Evolutionary conservation across 2,329 filamentous ascomycete species (phyloP), one percentile per base, ranked within the genome.

Genomic region (Emericellopsis cladophorae): DNA sequence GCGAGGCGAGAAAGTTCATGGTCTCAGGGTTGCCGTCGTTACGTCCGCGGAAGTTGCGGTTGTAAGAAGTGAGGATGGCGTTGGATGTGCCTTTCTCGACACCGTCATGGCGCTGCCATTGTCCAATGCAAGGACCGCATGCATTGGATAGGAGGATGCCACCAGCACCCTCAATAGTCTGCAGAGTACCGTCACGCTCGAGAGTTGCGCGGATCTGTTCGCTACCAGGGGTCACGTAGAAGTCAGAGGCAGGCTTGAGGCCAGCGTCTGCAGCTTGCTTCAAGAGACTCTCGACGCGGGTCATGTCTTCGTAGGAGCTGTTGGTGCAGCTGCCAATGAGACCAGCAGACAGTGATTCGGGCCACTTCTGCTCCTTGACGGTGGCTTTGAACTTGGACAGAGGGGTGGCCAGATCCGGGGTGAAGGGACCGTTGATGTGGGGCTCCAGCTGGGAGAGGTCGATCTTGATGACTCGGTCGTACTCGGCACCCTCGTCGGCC

Each of bases 301-400:
- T 93, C 92, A 98, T 98, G 59, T 98, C 92, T 64, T 95, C 84
- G 61, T 96, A 98, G 2, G 92, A 96, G 60, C 86, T 94, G 73
- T 98, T 98, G 39, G 92, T 98, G 71, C 92, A 98, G 66, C 88
- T 95, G 45, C 92, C 92, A 56, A 98, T 98, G 41, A 98, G 74
- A 40, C 89, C 89, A 22, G 92, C 90, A 11, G 88, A 92, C 46
- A 98, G 82, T 47, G 81, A 87, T 56, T 85, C 76, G 2, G 92
- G 92, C 92, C 92, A 98, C 39, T 83, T 68, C 61, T 95, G 87
- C 51, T 82, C 73, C 61, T 83, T 73, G 18, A 95, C 86, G 2
- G 83, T 80, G 44, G 85, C 74, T 56, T 88, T 87, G 68, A 98
- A 98, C 55, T 81, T 74, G 38, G 89, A 95, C 41, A 98, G 67